phyloP scores from a whole-genome alignment of 2,329 filamentous ascomycete genomes.

The Magnaporthiopsis incrustans region DNA sequence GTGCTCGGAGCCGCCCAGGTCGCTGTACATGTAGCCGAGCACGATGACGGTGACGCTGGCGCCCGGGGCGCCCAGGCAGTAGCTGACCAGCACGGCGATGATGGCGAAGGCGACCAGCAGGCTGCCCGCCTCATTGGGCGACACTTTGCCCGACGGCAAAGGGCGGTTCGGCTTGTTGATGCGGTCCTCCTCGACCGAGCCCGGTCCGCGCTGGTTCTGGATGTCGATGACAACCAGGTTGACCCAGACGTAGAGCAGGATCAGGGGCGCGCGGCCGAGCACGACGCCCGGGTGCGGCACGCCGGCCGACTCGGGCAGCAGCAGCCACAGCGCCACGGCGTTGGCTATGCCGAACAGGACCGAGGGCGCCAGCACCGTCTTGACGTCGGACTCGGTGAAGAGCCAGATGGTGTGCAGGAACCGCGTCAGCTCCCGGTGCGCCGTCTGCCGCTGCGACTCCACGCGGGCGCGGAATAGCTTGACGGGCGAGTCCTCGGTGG shows the following conservation, averaged over 20 bases:
- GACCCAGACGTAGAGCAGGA: conserved; percentile 7
- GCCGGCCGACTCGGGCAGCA: conserved; percentile 2
- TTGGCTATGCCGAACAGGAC: conserved; percentile 9
- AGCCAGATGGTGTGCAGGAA: conserved; percentile 9
- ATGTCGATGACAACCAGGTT: conserved; percentile 8
- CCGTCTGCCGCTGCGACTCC: conserved; percentile 1
- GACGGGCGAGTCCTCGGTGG: conserved; percentile 1
- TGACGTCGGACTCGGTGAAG: conserved; percentile 10
- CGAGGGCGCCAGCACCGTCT: conserved; percentile 9
- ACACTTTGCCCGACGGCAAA: conserved; percentile 19
- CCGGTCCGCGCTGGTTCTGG: conserved; percentile 10
- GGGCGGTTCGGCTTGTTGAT: conserved; percentile 13
- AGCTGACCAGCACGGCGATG: conserved; percentile 2
- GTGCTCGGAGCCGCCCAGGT: conserved; percentile 22
- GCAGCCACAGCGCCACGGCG: conserved; percentile 5
- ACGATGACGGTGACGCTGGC: conserved; percentile 23
- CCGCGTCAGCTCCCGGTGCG: conserved; percentile 1
- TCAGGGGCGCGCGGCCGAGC: conserved; percentile 2
- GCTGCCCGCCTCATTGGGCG: conserved; percentile 15
- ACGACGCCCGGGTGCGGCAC: not conserved
- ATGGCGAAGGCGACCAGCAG: conserved; percentile 7
- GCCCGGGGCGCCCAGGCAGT: conserved; percentile 15
- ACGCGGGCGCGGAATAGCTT: conserved; percentile 4
- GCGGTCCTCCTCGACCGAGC: conserved; percentile 10
- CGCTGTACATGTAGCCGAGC: conserved; percentile 33